Conservation (phyloP, 78 protist species). For the Guillardia theta region DNA sequence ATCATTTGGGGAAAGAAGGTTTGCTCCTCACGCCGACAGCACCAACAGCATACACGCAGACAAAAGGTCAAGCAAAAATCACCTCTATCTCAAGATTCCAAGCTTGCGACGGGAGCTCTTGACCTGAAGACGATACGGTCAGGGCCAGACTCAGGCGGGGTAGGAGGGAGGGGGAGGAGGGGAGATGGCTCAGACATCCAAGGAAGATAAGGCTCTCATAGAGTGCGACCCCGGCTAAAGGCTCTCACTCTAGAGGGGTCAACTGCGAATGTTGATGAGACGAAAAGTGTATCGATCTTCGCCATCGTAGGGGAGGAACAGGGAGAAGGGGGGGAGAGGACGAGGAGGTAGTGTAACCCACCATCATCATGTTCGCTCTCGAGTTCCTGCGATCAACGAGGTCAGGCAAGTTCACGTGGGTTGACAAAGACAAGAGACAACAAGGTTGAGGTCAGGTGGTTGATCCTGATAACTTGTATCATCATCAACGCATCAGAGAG, state of each 20-base stretch:
- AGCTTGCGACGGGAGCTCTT: no score
- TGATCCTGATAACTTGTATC: neutral
- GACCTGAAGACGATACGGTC: no score
- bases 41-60: neutral
- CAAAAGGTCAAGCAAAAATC: no score
- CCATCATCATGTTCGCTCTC: no score
- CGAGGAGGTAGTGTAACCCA: no score
- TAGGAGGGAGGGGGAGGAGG: no score
- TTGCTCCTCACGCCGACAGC: slow-evolving; percentile 4
- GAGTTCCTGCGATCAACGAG: no score
- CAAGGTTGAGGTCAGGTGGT: neutral
- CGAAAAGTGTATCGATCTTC: neutral
- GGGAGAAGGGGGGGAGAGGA: no score
- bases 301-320: no score
- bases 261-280: slow-evolving; percentile 37
- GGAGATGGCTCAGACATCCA: slow-evolving; percentile 28
- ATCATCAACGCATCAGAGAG: neutral
- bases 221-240: slow-evolving; percentile 14
- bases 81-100: no score
- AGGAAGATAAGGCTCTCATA: neutral
- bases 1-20: slow-evolving; percentile 37
- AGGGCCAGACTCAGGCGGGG: no score
- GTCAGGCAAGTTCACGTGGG: no score
- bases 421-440: neutral
- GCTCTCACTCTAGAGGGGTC: slow-evolving; percentile 3